Evolutionary conservation across 1,139 yeast species (phyloP), one percentile per base, ranked within the genome.

Genomic region (Torulaspora globosa): DNA sequence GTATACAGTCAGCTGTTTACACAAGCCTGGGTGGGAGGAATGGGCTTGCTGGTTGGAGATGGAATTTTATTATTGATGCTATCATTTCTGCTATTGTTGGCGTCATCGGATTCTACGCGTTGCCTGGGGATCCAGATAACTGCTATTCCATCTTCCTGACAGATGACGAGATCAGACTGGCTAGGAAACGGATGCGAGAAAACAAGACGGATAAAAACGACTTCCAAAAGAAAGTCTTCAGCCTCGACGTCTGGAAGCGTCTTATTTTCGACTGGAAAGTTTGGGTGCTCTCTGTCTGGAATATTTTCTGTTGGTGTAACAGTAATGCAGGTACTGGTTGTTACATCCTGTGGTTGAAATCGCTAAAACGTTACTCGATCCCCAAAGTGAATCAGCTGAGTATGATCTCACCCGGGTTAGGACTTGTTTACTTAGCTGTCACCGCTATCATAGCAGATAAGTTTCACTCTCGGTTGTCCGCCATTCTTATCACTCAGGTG

Each of bases 31-130:
- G 72, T 46, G 79, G 78, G 26, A 63, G 62, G 5, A 63, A 64
- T 46, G 83, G 85, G 1, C 66, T 78, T 28, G 72, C 67, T 28
- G 80, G 85, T 10, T 83, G 89, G 89, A 74, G 81, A 66, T 83
- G 89, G 88, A 78, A 80, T 66, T 83, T 80, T 59, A 75, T 84
- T 49, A 73, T 83, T 52, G 88, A 83, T 62, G 84, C 83, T 7
- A 63, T 79, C 39, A 70, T 82, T 33, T 78, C 88, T 2, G 58
- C 82, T 27, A 76, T 70, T 2, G 78, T 84, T 44, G 88, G 84
- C 11, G 23, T 83, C 18, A 64, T 79, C 50, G 90, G 89, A 0
- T 72, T 80, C 55, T 75, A 77, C 57, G 56, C 74, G 54, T 69
- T 82, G 52, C 92, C 92, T 2, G 90, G 88, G 39, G 80, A 84